Evolutionary conservation across 2,329 filamentous ascomycete genomes (phyloP).

Genomic region (Raffaelea albimanens): DNA sequence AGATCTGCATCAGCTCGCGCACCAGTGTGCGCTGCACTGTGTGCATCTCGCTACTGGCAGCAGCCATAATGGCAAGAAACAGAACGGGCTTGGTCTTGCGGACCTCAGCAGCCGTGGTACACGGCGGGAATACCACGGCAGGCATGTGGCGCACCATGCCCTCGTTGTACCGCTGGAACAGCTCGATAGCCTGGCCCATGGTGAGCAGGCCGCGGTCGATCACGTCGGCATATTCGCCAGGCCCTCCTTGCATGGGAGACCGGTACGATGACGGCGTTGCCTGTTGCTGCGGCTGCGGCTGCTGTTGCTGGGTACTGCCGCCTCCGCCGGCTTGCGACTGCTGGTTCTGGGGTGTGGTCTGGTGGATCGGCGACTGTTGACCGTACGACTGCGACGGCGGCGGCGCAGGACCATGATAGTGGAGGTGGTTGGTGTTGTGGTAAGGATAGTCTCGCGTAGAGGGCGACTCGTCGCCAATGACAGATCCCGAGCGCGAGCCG

Average conservation of each 20-base stretch:
- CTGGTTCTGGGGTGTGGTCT: not conserved
- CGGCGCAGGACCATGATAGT: not conserved
- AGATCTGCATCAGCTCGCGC: slow-evolving; percentile 59
- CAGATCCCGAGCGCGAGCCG: slow-evolving; percentile 1
- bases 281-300: not conserved
- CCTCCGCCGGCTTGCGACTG: slow-evolving; percentile 7
- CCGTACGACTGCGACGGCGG: not conserved
- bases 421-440: slow-evolving; percentile 3
- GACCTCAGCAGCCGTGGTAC: slow-evolving; percentile 44
- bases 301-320: slow-evolving; percentile 9
- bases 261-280: not conserved
- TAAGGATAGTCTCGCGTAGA: slow-evolving; percentile 5
- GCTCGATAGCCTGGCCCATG: slow-evolving; percentile 40
- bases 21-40: slow-evolving; percentile 52
- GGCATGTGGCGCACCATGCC: slow-evolving; percentile 54
- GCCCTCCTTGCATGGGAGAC: slow-evolving; percentile 10
- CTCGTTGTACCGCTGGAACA: slow-evolving; percentile 50
- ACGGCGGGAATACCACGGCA: slow-evolving; percentile 48
- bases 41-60: slow-evolving; percentile 48
- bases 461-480: slow-evolving; percentile 7
- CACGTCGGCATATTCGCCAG: slow-evolving; percentile 31
- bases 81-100: slow-evolving; percentile 52
- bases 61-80: slow-evolving; percentile 62
- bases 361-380: not conserved
- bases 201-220: slow-evolving; percentile 52